Conservation (phyloP, 768 basidiomycete species). For the Lactarius evosmus region DNA sequence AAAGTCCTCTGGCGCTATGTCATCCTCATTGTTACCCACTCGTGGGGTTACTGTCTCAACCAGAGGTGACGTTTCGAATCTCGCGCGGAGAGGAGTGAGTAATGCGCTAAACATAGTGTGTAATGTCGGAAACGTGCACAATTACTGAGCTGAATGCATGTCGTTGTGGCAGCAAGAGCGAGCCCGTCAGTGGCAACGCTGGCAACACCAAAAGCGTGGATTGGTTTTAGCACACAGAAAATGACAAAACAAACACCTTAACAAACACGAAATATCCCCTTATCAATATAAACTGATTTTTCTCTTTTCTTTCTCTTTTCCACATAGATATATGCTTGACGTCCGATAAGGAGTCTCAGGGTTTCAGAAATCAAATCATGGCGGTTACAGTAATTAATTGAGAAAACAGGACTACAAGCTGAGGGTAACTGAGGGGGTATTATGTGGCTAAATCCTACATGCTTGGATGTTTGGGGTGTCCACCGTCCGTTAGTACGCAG, state of each 20-base stretch:
- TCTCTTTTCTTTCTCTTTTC: neutral
- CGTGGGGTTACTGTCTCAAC: conserved; percentile 15
- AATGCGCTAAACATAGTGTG: conserved; percentile 36
- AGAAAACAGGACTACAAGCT: neutral
- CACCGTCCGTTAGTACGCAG: conserved; percentile 11
- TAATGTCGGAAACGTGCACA: neutral
- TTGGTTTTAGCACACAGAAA: neutral
- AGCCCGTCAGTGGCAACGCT: neutral
- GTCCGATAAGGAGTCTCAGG: no score
- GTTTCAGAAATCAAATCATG: no score
- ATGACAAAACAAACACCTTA: neutral
- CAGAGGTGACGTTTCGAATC: conserved; percentile 31
- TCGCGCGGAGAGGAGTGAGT: conserved; percentile 37
- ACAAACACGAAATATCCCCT: neutral
- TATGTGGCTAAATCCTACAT: conserved; percentile 21
- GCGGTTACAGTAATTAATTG: neutral
- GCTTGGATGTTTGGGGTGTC: conserved; percentile 3
- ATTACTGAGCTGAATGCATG: conserved; percentile 16
- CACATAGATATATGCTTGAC: no score
- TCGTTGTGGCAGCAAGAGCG: conserved; percentile 7
- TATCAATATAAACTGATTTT: neutral
- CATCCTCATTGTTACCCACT: conserved; percentile 33
- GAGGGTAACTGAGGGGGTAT: conserved; percentile 22
- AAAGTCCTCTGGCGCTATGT: conserved; percentile 62
- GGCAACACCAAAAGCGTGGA: neutral